Conservation (phyloP, 805 yeast species). For the Candida sithepensis region DNA sequence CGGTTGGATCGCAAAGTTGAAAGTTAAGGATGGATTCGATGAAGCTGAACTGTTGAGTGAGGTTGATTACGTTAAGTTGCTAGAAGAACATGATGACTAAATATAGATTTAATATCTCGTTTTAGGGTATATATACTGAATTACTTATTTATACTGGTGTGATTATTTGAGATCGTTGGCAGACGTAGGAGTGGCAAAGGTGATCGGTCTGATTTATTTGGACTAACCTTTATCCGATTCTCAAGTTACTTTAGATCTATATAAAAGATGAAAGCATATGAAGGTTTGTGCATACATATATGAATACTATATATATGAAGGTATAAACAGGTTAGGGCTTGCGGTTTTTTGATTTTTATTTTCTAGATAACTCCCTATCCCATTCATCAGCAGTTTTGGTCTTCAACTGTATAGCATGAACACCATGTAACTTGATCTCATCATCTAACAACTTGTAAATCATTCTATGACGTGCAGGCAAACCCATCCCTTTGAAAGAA, state of each 20-base stretch:
- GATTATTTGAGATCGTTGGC: too few species aligned
- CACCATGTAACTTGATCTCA: conserved; percentile 66
- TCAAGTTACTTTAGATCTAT: too few species aligned
- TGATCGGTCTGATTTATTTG: too few species aligned
- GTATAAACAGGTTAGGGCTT: too few species aligned
- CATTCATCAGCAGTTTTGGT: conserved; percentile 71
- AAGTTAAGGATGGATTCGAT: conserved; percentile 39
- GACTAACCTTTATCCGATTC: too few species aligned
- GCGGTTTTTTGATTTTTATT: too few species aligned
- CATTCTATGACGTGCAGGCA: conserved; percentile 76
- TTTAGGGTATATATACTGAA: too few species aligned
- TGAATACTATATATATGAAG: too few species aligned
- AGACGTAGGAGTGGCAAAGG: too few species aligned
- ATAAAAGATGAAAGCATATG: too few species aligned
- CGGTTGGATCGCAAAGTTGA: conserved; percentile 87
- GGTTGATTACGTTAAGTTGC: conserved; percentile 52
- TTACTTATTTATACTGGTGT: background rate
- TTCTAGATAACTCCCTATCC: conserved; percentile 14
- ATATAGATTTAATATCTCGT: too few species aligned
- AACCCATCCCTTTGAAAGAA: conserved; percentile 56
- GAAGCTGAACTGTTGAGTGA: conserved; percentile 47
- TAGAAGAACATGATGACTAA: conserved; percentile 49
- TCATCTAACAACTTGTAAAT: conserved; percentile 67
- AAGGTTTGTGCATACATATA: too few species aligned
- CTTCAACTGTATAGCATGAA: conserved; percentile 85